These are phyloP conservation scores for Diaporthe helianthi DNA, from an alignment of 2,329 filamentous ascomycete genomes.

Conservation along the genomic window DNA sequence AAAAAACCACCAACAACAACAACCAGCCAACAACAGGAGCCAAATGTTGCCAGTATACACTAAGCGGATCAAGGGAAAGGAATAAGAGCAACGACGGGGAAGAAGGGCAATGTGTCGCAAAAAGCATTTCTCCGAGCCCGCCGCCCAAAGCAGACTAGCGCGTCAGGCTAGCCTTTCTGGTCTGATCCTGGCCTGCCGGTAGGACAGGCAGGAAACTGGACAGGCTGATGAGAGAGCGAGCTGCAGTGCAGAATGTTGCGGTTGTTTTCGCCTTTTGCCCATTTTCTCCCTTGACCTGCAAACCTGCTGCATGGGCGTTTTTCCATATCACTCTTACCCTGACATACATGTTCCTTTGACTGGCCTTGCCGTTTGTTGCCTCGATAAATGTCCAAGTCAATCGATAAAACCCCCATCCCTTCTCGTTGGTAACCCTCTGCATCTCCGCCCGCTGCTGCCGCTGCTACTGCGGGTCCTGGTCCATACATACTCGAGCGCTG, in stretches of 20 bases:
- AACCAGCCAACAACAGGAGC: neutral
- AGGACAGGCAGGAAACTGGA: slow-evolving; percentile 4
- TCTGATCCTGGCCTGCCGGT: slow-evolving; percentile 6
- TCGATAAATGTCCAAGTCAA: neutral
- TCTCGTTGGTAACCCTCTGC: neutral
- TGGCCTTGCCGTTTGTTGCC: slow-evolving; percentile 12
- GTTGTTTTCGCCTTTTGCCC: neutral
- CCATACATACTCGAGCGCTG: neutral
- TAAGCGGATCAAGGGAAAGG: neutral
- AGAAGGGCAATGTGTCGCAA: neutral
- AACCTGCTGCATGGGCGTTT: slow-evolving; percentile 20
- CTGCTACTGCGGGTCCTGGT: slow-evolving; percentile 13
- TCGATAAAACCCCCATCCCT: slow-evolving; percentile 16
- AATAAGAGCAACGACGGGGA: neutral
- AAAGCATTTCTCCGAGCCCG: slow-evolving; percentile 30
- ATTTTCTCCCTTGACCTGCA: slow-evolving; percentile 32
- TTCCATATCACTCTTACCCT: slow-evolving; percentile 18
- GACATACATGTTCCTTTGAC: slow-evolving; percentile 14
- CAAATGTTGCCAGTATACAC: neutral
- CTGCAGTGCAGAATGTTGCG: slow-evolving; percentile 3
- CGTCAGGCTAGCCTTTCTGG: slow-evolving; percentile 10
- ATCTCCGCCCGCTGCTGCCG: slow-evolving; percentile 1
- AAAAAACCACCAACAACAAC: neutral
- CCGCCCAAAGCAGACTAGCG: slow-evolving; percentile 28
- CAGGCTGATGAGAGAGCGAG: slow-evolving; percentile 10